Base-by-base conservation (phyloP, 495 filamentous ascomycete genomes). In the Penicillium desertorum region DNA sequence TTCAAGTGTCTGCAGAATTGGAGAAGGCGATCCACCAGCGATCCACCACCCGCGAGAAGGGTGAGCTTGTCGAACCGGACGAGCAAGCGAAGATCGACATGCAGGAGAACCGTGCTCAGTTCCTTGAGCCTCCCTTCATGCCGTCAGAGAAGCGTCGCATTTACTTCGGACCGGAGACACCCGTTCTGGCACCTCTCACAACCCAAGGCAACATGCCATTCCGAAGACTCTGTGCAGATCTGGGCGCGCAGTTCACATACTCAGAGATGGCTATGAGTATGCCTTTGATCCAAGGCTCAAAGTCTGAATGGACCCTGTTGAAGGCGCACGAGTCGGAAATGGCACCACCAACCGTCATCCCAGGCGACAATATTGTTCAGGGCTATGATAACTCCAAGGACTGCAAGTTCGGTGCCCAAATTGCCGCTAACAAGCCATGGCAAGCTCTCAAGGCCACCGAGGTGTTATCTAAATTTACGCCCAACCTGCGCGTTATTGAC, bases 151-250 rank as follows among this genome's bases (percentile, higher is more conserved):
- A 98, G 77, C 80, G 92, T 50, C 87, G 85, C 57, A 75, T 98
- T 50, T 97, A 98, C 70, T 96, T 96, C 67, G 91, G 92, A 9
- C 85, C 86, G 6, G 92, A 98, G 63, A 98, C 94, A 4, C 92
- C 95, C 0, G 82, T 92, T 23, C 80, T 98, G 17, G 94, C 95
- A 3, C 94, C 94, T 42, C 71, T 90, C 47, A 90, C 94, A 0
- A 98, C 94, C 3, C 94, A 97, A 72, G 94, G 94, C n/a, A 98
- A 98, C 63, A 76, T 98, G 27, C 95, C 94, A 1, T 98, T 96
- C 77, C 88, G 94, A 44, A 83, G 95, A 50, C 83, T 98, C n/a
- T 98, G 94, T 64, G 85, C 87, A 0, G 86, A 88, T 50, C 82
- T 97, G 19, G 95, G 94, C 22, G 92, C 94, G 19, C 89, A 96